These are phyloP conservation scores for Thelonectria rubi DNA, from an alignment of 2,329 filamentous ascomycete genomes.

Conservation along the genomic window DNA sequence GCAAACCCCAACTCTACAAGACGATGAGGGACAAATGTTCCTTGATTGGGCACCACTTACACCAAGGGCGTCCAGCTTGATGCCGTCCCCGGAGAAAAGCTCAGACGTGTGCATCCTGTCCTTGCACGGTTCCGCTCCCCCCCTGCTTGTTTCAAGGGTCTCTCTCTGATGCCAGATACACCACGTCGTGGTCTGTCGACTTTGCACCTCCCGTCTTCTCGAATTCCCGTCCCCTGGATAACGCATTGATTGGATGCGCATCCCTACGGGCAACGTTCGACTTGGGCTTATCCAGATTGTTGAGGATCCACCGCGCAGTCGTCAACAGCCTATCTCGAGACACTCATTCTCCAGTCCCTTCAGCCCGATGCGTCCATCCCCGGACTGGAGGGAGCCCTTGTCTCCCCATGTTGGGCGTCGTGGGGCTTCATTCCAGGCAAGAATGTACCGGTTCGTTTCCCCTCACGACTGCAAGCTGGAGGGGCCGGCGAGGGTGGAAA, in stretches of 20 bases:
- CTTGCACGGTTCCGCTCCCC: constrained; percentile 21
- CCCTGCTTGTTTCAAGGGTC: constrained; percentile 29
- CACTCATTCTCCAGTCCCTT: constrained; percentile 18
- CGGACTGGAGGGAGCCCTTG: constrained; percentile 9
- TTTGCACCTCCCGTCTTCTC: constrained; percentile 28
- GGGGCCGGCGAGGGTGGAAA: constrained; percentile 15
- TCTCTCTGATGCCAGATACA: constrained; percentile 25
- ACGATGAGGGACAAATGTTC: not conserved
- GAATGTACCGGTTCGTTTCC: constrained; percentile 29
- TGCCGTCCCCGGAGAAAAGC: constrained; percentile 14
- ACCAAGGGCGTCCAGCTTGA: constrained; percentile 2
- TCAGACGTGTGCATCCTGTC: constrained; percentile 18
- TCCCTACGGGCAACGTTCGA: constrained; percentile 28
- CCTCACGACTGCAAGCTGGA: constrained; percentile 25
- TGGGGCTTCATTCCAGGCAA: constrained; percentile 10
- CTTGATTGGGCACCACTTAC: constrained; percentile 16
- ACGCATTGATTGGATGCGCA: constrained; percentile 30
- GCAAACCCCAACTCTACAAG: constrained; percentile 6
- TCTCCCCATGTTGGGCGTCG: constrained; percentile 3
- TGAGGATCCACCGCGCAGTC: constrained; percentile 35
- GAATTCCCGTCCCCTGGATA: constrained; percentile 20
- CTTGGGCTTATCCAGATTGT: constrained; percentile 26
- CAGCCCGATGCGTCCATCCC: constrained; percentile 26
- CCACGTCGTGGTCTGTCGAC: constrained; percentile 22
- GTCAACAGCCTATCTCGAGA: constrained; percentile 21